Base-by-base conservation (phyloP, 2,329 filamentous ascomycete genomes). In the Rhinocladiella similis region DNA sequence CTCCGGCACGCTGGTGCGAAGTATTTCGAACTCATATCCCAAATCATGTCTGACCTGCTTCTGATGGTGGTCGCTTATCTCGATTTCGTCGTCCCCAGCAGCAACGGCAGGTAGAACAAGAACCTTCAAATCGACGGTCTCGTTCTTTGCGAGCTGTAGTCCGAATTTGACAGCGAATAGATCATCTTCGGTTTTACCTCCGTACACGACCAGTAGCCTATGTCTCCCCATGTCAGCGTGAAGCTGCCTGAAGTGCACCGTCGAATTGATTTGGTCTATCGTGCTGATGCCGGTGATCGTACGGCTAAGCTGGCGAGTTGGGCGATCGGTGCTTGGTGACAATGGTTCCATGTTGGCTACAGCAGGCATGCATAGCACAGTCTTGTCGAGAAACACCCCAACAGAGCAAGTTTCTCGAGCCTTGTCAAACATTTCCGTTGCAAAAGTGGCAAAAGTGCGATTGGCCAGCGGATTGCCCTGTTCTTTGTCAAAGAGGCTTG, bases 101-200 rank as follows among this genome's bases (percentile, higher is more conserved):
- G 36, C 33, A 10, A 33, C 52, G 20, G 51, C 36, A 27, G 20
- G 13, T 6, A 29, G 18, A n/a, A 33, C 53, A 20, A 65, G 49
- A 12, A 65, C 54, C 16, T 51, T 60, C n/a, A 65, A 47, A 39
- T 64, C 55, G 22, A 96, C 84, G 42, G 89, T 83, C 3, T 84
- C 81, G 66, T 91, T 94, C 69, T 87, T 85, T 1, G 87, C 90
- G 1, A 99, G 80, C 67, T 97, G 93, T 2, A 97, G 79, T 2
- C 93, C 88, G 20, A 97, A 83, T 1, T 86, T 80, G 0, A 97
- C 79, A 0, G 91, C 92, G 3, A 87, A 83, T 6, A 85, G 83
- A 67, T 97, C 93, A 67, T 99, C 94, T 1, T 79, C 75, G 7
- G 90, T 4, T 19, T 16, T 90, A 16, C 93, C 92, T 57, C 96